Conservation (phyloP, 176 grass and related monocot species). For the Musa schizocarpa region DNA sequence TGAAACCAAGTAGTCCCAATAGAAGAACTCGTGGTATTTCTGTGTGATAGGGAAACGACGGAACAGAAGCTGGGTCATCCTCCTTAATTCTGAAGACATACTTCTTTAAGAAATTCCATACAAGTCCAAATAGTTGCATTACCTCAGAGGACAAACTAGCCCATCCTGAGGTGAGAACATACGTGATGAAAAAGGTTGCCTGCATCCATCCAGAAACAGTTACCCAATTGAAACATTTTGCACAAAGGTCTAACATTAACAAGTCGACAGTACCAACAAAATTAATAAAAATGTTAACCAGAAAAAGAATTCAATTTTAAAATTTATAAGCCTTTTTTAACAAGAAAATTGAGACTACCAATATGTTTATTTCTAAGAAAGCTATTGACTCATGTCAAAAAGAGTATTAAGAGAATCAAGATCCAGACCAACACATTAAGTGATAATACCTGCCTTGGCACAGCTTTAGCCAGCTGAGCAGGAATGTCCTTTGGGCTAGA, state of each 20-base stretch:
- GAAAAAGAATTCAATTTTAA: neutral
- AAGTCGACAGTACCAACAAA: slow-evolving; percentile 11
- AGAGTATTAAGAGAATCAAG: neutral
- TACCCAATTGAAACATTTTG: neutral
- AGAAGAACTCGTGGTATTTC: slow-evolving; percentile 80
- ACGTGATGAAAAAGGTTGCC: slow-evolving; percentile 91
- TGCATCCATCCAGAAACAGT: slow-evolving; percentile 31
- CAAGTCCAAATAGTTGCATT: slow-evolving; percentile 69
- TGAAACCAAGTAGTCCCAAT: slow-evolving; percentile 84
- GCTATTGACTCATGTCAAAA: neutral
- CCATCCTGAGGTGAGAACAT: slow-evolving; percentile 92
- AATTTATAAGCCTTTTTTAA: neutral
- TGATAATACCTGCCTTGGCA: slow-evolving; percentile 62
- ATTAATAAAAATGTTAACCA: slow-evolving; percentile 3
- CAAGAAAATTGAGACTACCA: neutral
- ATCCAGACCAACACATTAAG: neutral
- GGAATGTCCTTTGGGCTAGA: slow-evolving; percentile 77
- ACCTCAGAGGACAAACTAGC: slow-evolving; percentile 85
- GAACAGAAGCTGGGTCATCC: slow-evolving; percentile 39
- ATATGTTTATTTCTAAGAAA: neutral
- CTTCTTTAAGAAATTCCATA: slow-evolving; percentile 64
- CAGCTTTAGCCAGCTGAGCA: slow-evolving; percentile 59
- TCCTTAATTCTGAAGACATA: slow-evolving; percentile 55
- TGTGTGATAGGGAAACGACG: slow-evolving; percentile 76
- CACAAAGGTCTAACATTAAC: slow-evolving; percentile 7